Base-by-base conservation (phyloP, 169 alveolate species). In the Plasmodium sp. region DNA sequence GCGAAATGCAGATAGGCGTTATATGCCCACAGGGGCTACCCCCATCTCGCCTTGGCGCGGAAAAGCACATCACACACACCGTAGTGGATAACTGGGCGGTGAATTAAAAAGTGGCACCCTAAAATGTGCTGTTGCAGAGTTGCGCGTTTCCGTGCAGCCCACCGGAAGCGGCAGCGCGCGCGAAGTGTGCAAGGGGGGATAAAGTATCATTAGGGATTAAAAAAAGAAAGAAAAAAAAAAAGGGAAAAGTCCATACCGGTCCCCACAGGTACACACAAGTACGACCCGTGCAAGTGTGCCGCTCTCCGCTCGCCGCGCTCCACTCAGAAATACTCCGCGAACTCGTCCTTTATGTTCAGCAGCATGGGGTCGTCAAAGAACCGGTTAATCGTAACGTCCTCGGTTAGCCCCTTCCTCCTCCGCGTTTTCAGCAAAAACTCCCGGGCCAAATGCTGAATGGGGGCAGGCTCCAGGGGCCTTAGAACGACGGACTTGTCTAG, bases 381-480 rank as follows among this genome's bases (percentile, higher is more conserved):
- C 94, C 96, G 96, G 96, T 97, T 98, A 36, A 97, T 96, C 22
- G 98, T 94, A 43, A 98, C 98, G 93, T 98, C 99, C 93, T 97
- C 98, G 3, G 97, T 67, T 72, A 97, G 82, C 7, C 98, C 98
- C 96, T 99, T 99, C 95, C 99, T 97, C 93, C 99, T 97, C 81
- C 99, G 96, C 72, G 99, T 99, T 97, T 99, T 99, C 12, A 99
- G 98, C 97, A 98, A 97, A 95, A 98, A 98, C 93, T 99, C 99
- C 58, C 99, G 97, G 16, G 99, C 99, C 62, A 99, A 92, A 94
- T 98, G 99, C 41, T 99, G 99, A 27, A 98, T 98, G 18, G 99
- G 99, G 39, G 99, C 99, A 2, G 99, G 99, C 93, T 99, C 99
- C 67, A 99, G 93, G 48, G 99, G 99, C 54, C 98, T 97, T 74